Conservation (phyloP, 208 protist genomes). For the Blastocrithidia nonstop region DNA sequence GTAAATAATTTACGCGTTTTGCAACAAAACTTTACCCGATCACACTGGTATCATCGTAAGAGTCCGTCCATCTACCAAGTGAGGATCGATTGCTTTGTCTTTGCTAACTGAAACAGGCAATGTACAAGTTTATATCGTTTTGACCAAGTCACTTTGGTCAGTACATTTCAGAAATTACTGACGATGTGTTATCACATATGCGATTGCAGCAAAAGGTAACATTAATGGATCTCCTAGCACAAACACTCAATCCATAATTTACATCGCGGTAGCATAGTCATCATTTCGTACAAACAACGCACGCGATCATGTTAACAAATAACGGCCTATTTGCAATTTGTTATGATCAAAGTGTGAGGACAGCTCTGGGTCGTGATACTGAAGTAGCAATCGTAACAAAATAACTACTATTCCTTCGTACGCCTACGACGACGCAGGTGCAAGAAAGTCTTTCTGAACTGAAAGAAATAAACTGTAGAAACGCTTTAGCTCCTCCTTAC, state of each 20-base stretch:
- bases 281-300: constrained; percentile 29
- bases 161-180: constrained; percentile 18
- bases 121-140: constrained; percentile 8
- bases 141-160: constrained; percentile 15
- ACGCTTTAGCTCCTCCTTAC: neutral
- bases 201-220: constrained; percentile 51
- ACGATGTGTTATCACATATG: constrained; percentile 44
- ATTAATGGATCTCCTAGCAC: constrained; percentile 48
- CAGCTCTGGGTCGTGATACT: constrained; percentile 81
- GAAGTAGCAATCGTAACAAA: constrained; percentile 73
- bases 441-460: constrained; percentile 20
- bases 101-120: constrained; percentile 22
- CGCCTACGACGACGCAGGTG: constrained; percentile 15
- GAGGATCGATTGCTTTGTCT: constrained; percentile 18
- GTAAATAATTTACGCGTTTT: constrained; percentile 62
- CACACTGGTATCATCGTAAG: constrained; percentile 28
- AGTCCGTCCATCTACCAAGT: constrained; percentile 26
- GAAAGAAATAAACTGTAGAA: neutral
- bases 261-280: constrained; percentile 18
- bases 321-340: constrained; percentile 29
- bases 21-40: constrained; percentile 46
- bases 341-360: constrained; percentile 68
- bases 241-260: constrained; percentile 64
- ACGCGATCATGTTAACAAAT: constrained; percentile 40
- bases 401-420: constrained; percentile 14